These are phyloP conservation scores for Cucurbita moschata DNA, from an alignment of 306 rosid species.

Conservation along the genomic window DNA sequence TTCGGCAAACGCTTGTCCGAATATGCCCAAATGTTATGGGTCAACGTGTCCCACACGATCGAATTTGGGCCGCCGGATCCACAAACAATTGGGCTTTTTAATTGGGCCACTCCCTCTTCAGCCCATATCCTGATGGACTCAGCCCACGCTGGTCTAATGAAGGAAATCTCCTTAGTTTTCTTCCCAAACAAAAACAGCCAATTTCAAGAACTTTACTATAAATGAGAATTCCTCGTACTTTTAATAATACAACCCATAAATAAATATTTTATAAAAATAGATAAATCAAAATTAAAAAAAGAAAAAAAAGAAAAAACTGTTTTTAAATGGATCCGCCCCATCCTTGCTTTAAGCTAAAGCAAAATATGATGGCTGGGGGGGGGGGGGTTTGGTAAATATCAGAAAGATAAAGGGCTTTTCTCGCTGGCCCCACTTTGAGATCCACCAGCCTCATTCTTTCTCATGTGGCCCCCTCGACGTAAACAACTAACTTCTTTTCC, in stretches of 20 bases:
- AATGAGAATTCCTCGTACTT: background rate
- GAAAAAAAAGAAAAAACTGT: background rate
- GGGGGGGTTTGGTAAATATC: background rate
- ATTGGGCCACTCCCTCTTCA: too few species aligned
- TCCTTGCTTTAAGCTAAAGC: slow-evolving; percentile 4
- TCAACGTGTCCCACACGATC: too few species aligned
- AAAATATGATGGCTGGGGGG: background rate
- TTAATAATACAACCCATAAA: background rate
- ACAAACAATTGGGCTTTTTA: too few species aligned
- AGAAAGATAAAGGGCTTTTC: background rate
- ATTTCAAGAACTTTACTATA: too few species aligned
- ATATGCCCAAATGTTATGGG: too few species aligned
- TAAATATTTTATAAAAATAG: background rate
- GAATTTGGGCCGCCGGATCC: too few species aligned
- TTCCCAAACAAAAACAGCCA: too few species aligned
- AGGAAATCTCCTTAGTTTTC: too few species aligned
- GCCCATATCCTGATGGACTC: too few species aligned
- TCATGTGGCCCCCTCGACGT: background rate
- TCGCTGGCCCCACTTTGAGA: slow-evolving; percentile 2
- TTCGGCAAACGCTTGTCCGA: too few species aligned
- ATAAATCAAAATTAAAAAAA: background rate
- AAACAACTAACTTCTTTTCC: background rate
- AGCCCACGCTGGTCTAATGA: too few species aligned
- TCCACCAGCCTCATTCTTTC: slow-evolving; percentile 3
- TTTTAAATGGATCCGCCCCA: background rate